Evolutionary conservation across 2,329 filamentous ascomycete species (phyloP).

Genomic region (Fusarium marasasianum): DNA sequence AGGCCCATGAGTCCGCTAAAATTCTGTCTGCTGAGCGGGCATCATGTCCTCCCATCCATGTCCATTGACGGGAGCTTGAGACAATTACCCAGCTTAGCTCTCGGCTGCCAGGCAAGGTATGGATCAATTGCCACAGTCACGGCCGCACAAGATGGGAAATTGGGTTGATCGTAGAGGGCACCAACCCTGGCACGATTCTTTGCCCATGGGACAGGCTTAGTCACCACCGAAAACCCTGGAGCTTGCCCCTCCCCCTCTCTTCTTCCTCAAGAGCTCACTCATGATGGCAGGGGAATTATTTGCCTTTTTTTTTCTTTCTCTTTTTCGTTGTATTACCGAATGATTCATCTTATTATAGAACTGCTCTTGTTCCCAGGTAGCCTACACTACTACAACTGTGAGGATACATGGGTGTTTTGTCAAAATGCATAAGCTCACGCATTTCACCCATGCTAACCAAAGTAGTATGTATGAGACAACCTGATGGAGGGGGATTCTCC

Average conservation of each 20-base stretch:
- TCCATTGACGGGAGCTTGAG: neutral
- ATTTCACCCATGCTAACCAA: neutral
- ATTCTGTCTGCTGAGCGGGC: constrained; percentile 34
- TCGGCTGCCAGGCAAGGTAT: neutral
- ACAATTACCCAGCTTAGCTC: neutral
- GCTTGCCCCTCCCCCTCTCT: constrained; percentile 25
- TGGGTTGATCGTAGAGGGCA: constrained; percentile 28
- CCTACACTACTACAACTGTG: neutral
- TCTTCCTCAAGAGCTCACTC: neutral
- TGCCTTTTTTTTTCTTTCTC: neutral
- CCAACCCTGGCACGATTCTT: constrained; percentile 34
- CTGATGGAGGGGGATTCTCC: constrained; percentile 20
- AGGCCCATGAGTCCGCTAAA: constrained; percentile 36
- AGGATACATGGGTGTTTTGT: neutral
- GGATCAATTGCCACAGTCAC: constrained; percentile 26
- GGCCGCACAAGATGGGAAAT: constrained; percentile 34
- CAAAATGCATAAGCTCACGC: neutral
- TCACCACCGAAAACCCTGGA: constrained; percentile 11
- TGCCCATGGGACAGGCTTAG: constrained; percentile 6
- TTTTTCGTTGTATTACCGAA: neutral
- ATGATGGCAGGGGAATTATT: neutral
- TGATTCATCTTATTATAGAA: neutral
- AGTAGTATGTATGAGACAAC: neutral
- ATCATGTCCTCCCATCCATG: neutral
- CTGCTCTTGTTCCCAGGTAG: neutral